Conservation (phyloP, 208 protist species). For the Leishmania tropica region DNA sequence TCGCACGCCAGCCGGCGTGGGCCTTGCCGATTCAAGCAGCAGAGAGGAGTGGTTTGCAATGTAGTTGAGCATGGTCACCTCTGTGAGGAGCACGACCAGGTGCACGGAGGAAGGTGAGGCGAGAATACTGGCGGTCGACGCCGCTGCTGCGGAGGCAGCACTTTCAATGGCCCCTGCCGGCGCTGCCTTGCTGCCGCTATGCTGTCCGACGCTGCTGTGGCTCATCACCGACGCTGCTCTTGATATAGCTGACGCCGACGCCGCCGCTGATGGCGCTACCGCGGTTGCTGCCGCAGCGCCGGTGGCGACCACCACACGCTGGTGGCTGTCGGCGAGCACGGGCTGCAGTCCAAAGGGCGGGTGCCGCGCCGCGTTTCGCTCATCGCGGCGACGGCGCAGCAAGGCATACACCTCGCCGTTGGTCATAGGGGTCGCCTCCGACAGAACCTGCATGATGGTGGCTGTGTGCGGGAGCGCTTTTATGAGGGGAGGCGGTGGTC, state of each 20-base stretch:
- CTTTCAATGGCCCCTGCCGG: constrained; percentile 15
- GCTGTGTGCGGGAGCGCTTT: background rate
- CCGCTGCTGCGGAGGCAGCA: constrained; percentile 17
- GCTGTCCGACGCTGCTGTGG: background rate
- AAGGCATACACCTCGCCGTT: constrained; percentile 83
- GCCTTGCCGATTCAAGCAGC: background rate
- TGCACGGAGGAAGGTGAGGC: constrained; percentile 51
- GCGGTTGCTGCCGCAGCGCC: background rate
- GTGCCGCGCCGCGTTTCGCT: constrained; percentile 62
- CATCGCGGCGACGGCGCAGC: constrained; percentile 77
- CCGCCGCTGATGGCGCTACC: background rate
- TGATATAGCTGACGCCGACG: background rate
- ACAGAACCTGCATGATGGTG: constrained; percentile 60
- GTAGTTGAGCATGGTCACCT: constrained; percentile 76
- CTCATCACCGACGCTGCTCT: background rate
- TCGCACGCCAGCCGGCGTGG: background rate
- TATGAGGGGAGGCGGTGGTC: background rate
- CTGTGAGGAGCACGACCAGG: constrained; percentile 69
- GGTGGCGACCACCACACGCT: constrained; percentile 8
- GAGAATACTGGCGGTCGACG: constrained; percentile 30
- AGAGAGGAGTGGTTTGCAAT: constrained; percentile 41
- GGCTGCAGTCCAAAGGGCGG: constrained; percentile 75
- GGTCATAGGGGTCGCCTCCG: constrained; percentile 73
- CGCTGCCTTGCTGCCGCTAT: constrained; percentile 10
- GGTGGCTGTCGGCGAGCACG: constrained; percentile 28